Base-by-base conservation (phyloP, 768 basidiomycete genomes). In the Mycena vitilis region DNA sequence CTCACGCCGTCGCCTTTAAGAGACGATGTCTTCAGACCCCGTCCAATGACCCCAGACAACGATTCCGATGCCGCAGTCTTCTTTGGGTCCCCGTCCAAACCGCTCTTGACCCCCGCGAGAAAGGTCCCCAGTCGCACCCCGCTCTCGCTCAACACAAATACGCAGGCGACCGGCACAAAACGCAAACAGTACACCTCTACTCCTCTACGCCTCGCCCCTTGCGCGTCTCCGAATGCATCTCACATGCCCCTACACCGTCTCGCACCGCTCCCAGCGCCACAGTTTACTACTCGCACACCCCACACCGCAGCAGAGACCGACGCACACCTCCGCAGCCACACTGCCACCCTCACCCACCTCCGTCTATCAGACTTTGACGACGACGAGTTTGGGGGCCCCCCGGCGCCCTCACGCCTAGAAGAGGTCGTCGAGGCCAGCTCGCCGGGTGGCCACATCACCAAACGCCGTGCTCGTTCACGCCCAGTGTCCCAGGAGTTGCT, bases 371-470 rank as follows among this genome's bases (percentile, higher is more conserved):
- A 65, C 83, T 69, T 66, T 82, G 66, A 68, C 82, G 66, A 68
- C 45, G 84, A 85, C 65, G 84, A 85, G 40, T 83, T 84, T 75
- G 78, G 75, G 62, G 65, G 23, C 20, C 64, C 64, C 15, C 54
- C 56, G 12, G 52, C 65, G 8, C 60, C 48, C 23, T 60, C 70
- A n/a, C 66, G 59, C 20, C 37, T 55, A 56, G 86, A 87, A 68
- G 90, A 91, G 74, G 88, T 91, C 37, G 88, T 83, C 4, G 91
- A 89, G 69, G 88, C 88, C 1, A 83, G 93, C 65, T 94, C 92
- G 0, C 92, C 92, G 3, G 91, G 91, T 15, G 92, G 92, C 0
- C 92, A 93, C 77, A 81, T 94, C 63, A 86, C 83, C 45, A 94
- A 94, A 78, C 85, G 92, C 63, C 87, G 92, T 13, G 92, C 92